phyloP scores from a whole-genome alignment of 1,284 basidiomycete genomes.

The Leccinum pachyderme region DNA sequence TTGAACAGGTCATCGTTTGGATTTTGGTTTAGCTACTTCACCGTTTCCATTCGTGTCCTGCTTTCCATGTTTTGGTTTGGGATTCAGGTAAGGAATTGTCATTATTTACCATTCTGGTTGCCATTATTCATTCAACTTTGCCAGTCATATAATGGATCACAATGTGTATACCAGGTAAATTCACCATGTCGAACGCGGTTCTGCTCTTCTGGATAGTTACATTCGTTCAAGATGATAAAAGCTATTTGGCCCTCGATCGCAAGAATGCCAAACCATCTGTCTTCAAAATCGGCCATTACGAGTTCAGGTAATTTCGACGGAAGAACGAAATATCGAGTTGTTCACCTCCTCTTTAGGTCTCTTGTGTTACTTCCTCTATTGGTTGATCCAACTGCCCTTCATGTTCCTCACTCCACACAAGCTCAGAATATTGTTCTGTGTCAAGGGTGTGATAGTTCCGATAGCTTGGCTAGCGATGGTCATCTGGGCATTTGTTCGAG shows the following conservation, averaged over 20 bases:
- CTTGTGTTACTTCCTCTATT: slow-evolving; percentile 65
- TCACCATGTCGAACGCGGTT: not conserved
- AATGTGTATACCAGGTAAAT: slow-evolving; percentile 31
- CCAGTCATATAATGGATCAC: slow-evolving; percentile 31
- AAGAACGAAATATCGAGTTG: not conserved
- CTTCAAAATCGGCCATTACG: slow-evolving; percentile 53
- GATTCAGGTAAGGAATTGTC: slow-evolving; percentile 38
- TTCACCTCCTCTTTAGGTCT: slow-evolving; percentile 35
- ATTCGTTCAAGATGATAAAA: slow-evolving; percentile 48
- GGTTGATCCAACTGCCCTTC: slow-evolving; percentile 63
- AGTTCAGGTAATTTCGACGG: slow-evolving; percentile 38
- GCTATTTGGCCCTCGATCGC: slow-evolving; percentile 67
- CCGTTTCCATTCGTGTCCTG: slow-evolving; percentile 58
- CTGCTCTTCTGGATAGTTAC: not conserved
- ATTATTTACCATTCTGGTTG: not conserved
- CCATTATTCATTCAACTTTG: not conserved
- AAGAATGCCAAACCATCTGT: slow-evolving; percentile 53
- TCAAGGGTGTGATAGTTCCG: slow-evolving; percentile 61
- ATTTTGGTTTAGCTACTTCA: slow-evolving; percentile 63
- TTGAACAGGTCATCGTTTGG: slow-evolving; percentile 63
- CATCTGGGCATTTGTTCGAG: slow-evolving; percentile 59
- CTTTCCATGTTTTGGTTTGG: slow-evolving; percentile 65
- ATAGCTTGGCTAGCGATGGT: slow-evolving; percentile 57
- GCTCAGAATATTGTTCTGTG: slow-evolving; percentile 60
- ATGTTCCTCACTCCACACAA: slow-evolving; percentile 61